phyloP scores from a whole-genome alignment of 2,329 filamentous ascomycete species.

The Tolypocladium capitatum region DNA sequence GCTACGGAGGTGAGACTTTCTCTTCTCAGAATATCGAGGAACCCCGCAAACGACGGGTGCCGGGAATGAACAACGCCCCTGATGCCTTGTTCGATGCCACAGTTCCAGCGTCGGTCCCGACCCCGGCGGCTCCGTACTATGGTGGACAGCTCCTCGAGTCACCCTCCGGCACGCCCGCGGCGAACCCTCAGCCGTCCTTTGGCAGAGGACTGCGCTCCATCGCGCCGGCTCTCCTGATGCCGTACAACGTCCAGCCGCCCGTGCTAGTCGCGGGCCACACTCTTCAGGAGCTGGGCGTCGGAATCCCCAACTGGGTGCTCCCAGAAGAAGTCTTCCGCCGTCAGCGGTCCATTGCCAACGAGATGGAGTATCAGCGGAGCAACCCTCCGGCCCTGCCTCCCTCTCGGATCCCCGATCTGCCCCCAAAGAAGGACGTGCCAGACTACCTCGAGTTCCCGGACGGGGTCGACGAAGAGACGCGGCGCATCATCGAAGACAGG shows the following conservation, averaged over 20 bases:
- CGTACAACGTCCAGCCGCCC: background rate
- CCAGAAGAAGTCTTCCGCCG: constrained; percentile 9
- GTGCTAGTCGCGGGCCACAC: constrained; percentile 6
- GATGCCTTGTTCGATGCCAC: background rate
- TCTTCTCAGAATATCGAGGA: background rate
- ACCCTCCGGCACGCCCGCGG: background rate
- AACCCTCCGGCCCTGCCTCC: constrained; percentile 16
- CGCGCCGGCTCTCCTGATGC: background rate
- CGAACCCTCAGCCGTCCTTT: background rate
- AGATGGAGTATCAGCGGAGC: constrained; percentile 9
- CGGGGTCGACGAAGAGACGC: constrained; percentile 4
- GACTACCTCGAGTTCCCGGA: constrained; percentile 8
- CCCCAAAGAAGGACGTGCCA: constrained; percentile 12
- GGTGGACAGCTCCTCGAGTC: background rate
- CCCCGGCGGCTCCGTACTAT: background rate
- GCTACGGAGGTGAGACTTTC: background rate
- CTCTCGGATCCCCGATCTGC: constrained; percentile 11
- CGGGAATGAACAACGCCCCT: background rate
- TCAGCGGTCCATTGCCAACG: constrained; percentile 7
- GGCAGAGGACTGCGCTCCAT: background rate
- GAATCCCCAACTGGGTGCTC: constrained; percentile 7
- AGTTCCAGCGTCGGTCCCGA: background rate
- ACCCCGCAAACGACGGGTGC: background rate
- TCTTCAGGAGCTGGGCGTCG: constrained; percentile 9
- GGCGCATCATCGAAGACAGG: constrained; percentile 4